phyloP scores from a whole-genome alignment of 768 basidiomycete genomes.

The Lactarius sp. region DNA sequence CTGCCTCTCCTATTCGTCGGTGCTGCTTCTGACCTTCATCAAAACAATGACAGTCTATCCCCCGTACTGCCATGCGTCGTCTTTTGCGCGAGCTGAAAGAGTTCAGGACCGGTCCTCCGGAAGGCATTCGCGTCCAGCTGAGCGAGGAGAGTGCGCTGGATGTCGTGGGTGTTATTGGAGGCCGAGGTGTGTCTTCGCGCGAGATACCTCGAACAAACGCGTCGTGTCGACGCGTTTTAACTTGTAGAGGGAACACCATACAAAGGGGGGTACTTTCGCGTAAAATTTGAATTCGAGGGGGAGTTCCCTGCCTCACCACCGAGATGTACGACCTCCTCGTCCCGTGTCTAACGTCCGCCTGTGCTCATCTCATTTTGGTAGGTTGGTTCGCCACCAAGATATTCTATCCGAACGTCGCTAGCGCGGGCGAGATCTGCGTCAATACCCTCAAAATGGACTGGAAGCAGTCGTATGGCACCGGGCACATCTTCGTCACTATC shows the following conservation, averaged over 20 bases:
- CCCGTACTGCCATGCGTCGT: slow-evolving; percentile 66
- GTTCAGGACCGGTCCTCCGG: slow-evolving; percentile 77
- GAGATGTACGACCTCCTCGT: slow-evolving; percentile 63
- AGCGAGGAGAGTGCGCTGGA: slow-evolving; percentile 87
- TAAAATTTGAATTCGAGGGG: slow-evolving; percentile 84
- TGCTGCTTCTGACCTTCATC: not conserved
- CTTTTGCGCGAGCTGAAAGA: slow-evolving; percentile 83
- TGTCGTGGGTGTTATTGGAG: slow-evolving; percentile 82
- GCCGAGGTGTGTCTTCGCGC: slow-evolving; percentile 61
- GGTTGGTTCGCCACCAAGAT: slow-evolving; percentile 93
- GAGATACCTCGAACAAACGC: not conserved
- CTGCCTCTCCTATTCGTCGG: no score
- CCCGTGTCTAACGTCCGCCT: not conserved
- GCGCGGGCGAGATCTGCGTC: slow-evolving; percentile 88
- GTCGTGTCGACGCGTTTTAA: slow-evolving; percentile 21
- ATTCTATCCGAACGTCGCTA: slow-evolving; percentile 94
- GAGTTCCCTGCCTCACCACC: slow-evolving; percentile 94
- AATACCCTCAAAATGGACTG: slow-evolving; percentile 98
- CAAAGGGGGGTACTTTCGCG: slow-evolving; percentile 55
- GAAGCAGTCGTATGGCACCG: slow-evolving; percentile 87
- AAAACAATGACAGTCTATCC: slow-evolving; percentile 34
- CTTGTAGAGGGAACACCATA: slow-evolving; percentile 59
- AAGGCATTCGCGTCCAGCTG: slow-evolving; percentile 83
- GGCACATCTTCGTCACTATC: slow-evolving; percentile 86
- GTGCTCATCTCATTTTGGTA: slow-evolving; percentile 30